Base-by-base conservation (phyloP, 1,284 basidiomycete genomes). In the Puccinia horiana region DNA sequence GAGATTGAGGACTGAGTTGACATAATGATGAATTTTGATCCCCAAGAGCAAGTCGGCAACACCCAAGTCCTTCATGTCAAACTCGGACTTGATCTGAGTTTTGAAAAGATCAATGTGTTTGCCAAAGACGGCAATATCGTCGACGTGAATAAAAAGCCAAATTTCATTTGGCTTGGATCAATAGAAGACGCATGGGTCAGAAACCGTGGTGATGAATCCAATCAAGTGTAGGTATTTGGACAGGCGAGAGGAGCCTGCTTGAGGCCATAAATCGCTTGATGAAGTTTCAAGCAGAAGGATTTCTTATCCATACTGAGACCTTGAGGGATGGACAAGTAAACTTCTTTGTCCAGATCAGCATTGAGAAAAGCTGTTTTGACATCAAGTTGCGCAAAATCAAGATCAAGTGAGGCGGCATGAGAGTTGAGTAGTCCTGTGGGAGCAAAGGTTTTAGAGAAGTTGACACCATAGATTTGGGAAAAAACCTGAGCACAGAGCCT, bases 251-350 rank as follows among this genome's bases (percentile, higher is more conserved):
- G 56, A 1, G 75, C 52, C 35, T 76, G 75, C 23, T 76, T 76
- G 1, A 76, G 23, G 35, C 75, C 75, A 35, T 76, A 76, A 14
- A 76, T 47, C 4, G 75, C n/a, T 63, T 76, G 63, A 4, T 76
- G 6, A 1, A 76, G 37, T n/a, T 26, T 37, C 4, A 76, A 26
- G 12, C 23, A 26, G 1, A 37, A 12, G 6, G 8, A 8, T 20
- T 61, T 35, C 16, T 49, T n/a, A 18, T 76, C 58, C n/a, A 65
- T 9, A 3, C 1, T 3, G 6, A 76, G 14, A 2, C 75, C 75
- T 76, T 76, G 35, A n/a, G 72, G 42, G n/a, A 74, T 44, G 26
- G 44, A 52, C 11, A 49, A 6, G 18, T 54, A 54, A 9, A 74
- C 29, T 12, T 44, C 37, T 74, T 49, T 44, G 2, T 29, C 32